Percentiles rank a stretch among this genome's conserved stretches.
phyloP scores from a whole-genome alignment of 2,329 filamentous ascomycete genomes.

The Pseudogymnoascus sp. region DNA sequence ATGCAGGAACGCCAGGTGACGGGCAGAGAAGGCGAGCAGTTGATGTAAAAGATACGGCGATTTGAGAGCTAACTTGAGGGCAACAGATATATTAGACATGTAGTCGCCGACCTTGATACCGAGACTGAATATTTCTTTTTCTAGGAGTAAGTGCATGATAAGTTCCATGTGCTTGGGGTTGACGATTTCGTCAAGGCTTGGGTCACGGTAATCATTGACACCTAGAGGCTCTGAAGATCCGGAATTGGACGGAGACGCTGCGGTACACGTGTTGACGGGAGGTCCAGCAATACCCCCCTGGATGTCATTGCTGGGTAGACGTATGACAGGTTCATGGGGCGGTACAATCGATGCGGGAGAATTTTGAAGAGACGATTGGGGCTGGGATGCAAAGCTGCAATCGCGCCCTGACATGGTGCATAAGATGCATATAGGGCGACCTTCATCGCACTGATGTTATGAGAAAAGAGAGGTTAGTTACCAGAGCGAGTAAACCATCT shows the following conservation, averaged over 20 bases:
- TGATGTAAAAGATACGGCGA: slow-evolving; percentile 31
- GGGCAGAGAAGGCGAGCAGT: slow-evolving; percentile 31
- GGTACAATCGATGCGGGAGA: slow-evolving; percentile 7
- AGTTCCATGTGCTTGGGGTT: slow-evolving; percentile 32
- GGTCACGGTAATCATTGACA: not conserved
- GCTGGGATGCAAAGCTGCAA: slow-evolving; percentile 21
- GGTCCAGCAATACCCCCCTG: not conserved
- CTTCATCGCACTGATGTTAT: slow-evolving; percentile 24
- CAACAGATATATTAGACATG: slow-evolving; percentile 15
- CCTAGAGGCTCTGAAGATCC: not conserved
- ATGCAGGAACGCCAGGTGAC: slow-evolving; percentile 27
- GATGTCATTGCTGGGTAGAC: slow-evolving; percentile 3
- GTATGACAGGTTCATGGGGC: not conserved
- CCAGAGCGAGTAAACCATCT: not conserved
- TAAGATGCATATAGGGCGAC: slow-evolving; percentile 23
- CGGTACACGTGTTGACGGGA: not conserved
- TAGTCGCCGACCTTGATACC: slow-evolving; percentile 18
- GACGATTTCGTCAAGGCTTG: slow-evolving; percentile 17
- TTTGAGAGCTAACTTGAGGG: slow-evolving; percentile 21
- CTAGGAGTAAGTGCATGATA: slow-evolving; percentile 25
- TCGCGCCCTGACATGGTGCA: slow-evolving; percentile 24
- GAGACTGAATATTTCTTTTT: slow-evolving; percentile 23
- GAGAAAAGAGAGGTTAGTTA: slow-evolving; percentile 7
- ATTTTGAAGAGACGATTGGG: not conserved
- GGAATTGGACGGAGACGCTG: not conserved